Conservation (phyloP, 495 filamentous ascomycete genomes). For the Rostrohypoxylon terebratum region DNA sequence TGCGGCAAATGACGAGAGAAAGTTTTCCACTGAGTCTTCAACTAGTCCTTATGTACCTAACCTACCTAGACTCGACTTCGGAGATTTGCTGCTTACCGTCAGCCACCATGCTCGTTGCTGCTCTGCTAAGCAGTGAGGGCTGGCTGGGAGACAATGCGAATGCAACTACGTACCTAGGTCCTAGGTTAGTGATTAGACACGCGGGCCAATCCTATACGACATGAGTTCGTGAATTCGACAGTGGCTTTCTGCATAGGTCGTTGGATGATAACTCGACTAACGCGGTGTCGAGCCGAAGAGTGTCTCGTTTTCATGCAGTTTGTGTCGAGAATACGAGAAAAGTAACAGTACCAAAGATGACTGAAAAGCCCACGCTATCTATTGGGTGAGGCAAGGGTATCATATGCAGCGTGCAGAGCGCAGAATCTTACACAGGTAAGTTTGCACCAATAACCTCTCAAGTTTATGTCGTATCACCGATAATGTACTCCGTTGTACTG, state of each 20-base stretch:
- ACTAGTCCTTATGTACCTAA: not conserved
- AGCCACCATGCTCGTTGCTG: constrained; percentile 12
- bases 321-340: constrained; percentile 42
- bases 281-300: constrained; percentile 20
- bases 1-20: constrained; percentile 6
- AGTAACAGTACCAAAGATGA: constrained; percentile 9
- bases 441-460: constrained; percentile 22
- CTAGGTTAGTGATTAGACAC: constrained; percentile 1
- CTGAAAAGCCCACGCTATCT: not conserved
- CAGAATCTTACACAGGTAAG: constrained; percentile 18
- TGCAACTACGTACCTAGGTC: too few species aligned
- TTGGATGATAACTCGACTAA: constrained; percentile 9
- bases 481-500: constrained; percentile 19
- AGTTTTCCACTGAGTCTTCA: not conserved
- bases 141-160: constrained; percentile 14
- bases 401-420: constrained; percentile 13
- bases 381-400: constrained; percentile 15
- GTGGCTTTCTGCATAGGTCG: constrained; percentile 15
- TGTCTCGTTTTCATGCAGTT: constrained; percentile 30
- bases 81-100: constrained; percentile 11
- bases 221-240: constrained; percentile 41
- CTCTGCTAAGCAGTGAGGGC: not conserved
- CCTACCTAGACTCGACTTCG: not conserved
- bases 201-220: constrained; percentile 15
- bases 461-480: not conserved